These are phyloP conservation scores for Ambrosiella cleistominuta DNA, from an alignment of 2,329 filamentous ascomycete genomes.

Conservation along the genomic window DNA sequence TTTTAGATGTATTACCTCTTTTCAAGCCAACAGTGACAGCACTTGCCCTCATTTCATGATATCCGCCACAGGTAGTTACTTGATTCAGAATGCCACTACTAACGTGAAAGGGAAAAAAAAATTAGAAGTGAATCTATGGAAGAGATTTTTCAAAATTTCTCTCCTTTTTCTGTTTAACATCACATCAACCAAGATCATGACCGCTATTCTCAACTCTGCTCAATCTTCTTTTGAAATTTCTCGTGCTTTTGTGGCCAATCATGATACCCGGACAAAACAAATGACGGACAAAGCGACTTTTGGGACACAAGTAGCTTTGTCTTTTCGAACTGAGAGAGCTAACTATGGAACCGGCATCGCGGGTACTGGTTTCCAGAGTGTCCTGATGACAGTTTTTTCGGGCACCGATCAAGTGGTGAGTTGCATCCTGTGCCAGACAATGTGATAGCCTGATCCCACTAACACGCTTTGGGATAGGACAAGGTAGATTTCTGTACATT, in stretches of 20 bases:
- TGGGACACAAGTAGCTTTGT: slow-evolving; percentile 6
- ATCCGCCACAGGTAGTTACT: no score
- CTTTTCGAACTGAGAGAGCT: neutral
- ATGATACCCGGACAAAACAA: slow-evolving; percentile 11
- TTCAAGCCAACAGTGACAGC: no score
- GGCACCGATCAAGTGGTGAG: slow-evolving; percentile 8
- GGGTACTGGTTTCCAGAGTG: slow-evolving; percentile 4
- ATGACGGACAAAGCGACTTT: slow-evolving; percentile 8
- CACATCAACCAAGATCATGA: neutral
- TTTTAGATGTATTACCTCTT: no score
- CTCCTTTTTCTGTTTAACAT: neutral
- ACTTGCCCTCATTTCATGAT: no score
- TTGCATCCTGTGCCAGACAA: neutral
- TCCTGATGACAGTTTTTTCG: slow-evolving; percentile 6
- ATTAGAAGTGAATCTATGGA: neutral
- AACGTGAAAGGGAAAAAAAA: no score
- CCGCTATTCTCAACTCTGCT: slow-evolving; percentile 4
- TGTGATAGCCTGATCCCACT: neutral
- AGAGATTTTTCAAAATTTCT: neutral
- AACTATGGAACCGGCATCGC: neutral
- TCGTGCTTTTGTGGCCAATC: slow-evolving; percentile 11
- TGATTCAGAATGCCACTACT: no score
- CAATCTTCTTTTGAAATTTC: slow-evolving; percentile 7
- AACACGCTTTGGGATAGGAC: neutral
- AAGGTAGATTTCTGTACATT: slow-evolving; percentile 9